Base-by-base conservation (phyloP, 768 basidiomycete genomes). In the Pleurotus pulmonarius region DNA sequence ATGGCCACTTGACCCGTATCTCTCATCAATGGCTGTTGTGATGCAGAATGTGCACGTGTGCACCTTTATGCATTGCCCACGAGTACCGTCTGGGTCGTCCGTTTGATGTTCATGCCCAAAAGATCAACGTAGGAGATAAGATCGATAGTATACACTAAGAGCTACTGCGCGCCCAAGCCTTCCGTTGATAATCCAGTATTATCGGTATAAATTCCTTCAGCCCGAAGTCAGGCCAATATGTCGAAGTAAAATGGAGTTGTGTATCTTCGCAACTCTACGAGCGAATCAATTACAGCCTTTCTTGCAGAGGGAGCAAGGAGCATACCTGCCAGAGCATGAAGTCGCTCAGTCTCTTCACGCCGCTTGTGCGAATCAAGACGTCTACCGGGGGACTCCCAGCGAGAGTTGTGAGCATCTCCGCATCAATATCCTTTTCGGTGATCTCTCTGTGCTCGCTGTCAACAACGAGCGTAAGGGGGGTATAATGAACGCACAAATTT, bases 281-380 rank as follows among this genome's bases (percentile, higher is more conserved):
- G 3, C 58, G 60, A n/a, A 41, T 24, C 8, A 48, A 16, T 18
- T 24, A 48, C 12, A 13, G 20, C n/a, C 8, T 22, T 15, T 16
- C 9, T 7, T 18, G 24, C 37, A 3, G 18, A 15, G 39, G 13
- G 18, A 29, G 45, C 43, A 49, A 41, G 39, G 39, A 2, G 72
- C 83, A 57, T 56, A 90, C 95, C 90, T 99, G 97, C 97, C 96
- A 99, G 13, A 95, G 82, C 67, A 98, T 69, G 66, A 86, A 99
- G 62, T 97, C 93, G 64, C 91, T 93, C 20, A 97, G 71, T 3
- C 94, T 80, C 57, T 83, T 87, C 4, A 96, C 97, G 9, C 94
- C 93, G 49, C 92, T 94, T 0, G 95, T 97, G 41, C 97, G 83
- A 18, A 99, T 76, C 51, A 98, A 80, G 46, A 99, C 82, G 64